Conservation (phyloP, 2,329 filamentous ascomycete species). For the Podosphaera xanthii region DNA sequence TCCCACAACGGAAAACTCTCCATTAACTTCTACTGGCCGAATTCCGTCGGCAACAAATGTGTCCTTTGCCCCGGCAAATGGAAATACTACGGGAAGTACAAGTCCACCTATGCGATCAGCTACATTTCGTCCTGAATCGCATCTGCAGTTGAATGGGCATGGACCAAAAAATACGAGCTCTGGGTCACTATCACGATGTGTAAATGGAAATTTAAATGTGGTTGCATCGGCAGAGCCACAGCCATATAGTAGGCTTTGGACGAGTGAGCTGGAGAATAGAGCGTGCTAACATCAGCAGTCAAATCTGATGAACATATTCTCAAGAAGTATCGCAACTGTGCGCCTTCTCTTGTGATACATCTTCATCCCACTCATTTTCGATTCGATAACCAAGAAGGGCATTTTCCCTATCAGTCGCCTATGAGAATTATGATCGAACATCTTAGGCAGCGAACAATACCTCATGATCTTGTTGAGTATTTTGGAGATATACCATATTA, state of each 20-base stretch:
- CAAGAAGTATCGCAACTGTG: conserved; percentile 48
- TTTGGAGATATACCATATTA: conserved; percentile 66
- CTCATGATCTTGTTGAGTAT: conserved; percentile 70
- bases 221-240: conserved; percentile 22
- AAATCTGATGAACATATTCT: conserved; percentile 57
- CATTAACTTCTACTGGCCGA: conserved; percentile 29
- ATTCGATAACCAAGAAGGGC: conserved; percentile 84
- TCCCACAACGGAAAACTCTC: conserved; percentile 28
- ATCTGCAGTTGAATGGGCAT: conserved; percentile 22
- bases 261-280: neutral
- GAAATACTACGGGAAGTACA: conserved; percentile 19
- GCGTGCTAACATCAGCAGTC: conserved; percentile 25
- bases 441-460: conserved; percentile 51
- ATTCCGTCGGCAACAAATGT: conserved; percentile 29
- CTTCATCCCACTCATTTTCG: conserved; percentile 69
- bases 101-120: conserved; percentile 24
- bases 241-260: conserved; percentile 25
- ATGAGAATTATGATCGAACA: conserved; percentile 67
- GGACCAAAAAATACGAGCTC: conserved; percentile 26
- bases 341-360: conserved; percentile 70
- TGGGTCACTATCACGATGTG: conserved; percentile 25
- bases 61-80: conserved; percentile 24
- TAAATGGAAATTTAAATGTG: conserved; percentile 21
- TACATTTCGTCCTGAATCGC: conserved; percentile 36
- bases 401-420: conserved; percentile 76